Percentiles rank a stretch among this genome's conserved stretches.
These are phyloP conservation scores for Puccinia polysora DNA, from an alignment of 1,284 basidiomycete species.

Conservation along the genomic window DNA sequence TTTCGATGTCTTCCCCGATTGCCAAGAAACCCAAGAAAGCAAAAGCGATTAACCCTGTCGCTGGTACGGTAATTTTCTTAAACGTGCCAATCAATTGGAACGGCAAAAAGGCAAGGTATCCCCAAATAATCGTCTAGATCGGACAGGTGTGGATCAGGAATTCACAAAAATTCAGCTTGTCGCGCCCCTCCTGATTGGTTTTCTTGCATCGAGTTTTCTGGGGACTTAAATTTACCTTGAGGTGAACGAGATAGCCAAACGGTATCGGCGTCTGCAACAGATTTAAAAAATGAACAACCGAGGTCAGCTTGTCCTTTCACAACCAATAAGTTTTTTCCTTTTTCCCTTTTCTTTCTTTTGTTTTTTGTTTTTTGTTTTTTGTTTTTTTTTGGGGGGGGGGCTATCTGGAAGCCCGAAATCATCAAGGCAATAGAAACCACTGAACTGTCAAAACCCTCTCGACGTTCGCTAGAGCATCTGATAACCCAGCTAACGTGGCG, in stretches of 20 bases:
- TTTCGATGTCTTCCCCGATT: conserved; percentile 5
- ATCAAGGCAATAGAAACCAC: neutral
- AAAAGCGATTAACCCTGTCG: neutral
- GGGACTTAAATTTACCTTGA: no score
- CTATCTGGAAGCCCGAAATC: no score
- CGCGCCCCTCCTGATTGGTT: no score
- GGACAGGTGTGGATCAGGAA: no score
- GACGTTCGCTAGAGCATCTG: neutral
- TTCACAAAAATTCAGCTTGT: no score
- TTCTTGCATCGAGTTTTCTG: no score
- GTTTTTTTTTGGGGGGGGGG: no score
- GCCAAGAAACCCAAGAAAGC: neutral
- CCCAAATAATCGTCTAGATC: conserved; percentile 9
- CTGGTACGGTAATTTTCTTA: neutral
- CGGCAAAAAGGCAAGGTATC: neutral
- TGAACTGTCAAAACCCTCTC: conserved; percentile 18
- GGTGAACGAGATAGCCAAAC: conserved; percentile 20
- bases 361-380: no score
- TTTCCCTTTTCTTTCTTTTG: no score
- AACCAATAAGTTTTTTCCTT: no score
- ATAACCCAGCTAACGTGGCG: neutral
- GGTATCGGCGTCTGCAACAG: conserved; percentile 15
- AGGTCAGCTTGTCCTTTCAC: neutral
- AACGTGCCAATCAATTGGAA: conserved; percentile 13
- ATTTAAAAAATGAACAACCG: neutral